Evolutionary conservation across 2,329 filamentous ascomycete species (phyloP), one percentile per base, ranked within the genome.

Genomic region (Cryphonectria parasitica): DNA sequence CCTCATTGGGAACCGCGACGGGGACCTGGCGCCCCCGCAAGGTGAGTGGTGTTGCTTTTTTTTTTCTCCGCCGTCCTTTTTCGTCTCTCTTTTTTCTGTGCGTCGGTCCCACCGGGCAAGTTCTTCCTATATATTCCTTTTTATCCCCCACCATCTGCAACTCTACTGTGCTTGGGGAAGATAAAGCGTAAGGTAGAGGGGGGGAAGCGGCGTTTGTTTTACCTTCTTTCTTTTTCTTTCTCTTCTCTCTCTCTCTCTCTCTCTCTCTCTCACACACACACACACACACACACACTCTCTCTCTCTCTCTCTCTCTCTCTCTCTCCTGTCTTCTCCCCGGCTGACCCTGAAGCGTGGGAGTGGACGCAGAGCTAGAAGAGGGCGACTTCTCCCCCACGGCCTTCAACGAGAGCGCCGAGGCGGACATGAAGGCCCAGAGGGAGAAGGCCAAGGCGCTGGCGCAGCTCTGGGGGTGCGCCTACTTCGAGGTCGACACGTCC

Each of bases 401-500:
- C 10, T 72, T 72, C 31, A 31, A 52, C 3, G 71, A 71, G 66
- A 68, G 64, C 4, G 71, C 71, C 5, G 71, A 71, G 58, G 71
- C 71, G 28, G 71, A 72, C 45, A 45, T 77, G 69, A 71, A 39
- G 45, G 69, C 60, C 10, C 58, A 71, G 66, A 63, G 71, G n/a
- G 71, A 71, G 31, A 71, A 69, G n/a, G 71, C 69, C 22, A 67
- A 68, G 31, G 71, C 54, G 31, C 34, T 72, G 39, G 71, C 71
- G 2, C 71, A 72, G 66, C 56, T 64, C 17, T 72, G 71, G 71
- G 70, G 67, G 17, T 72, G 71, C 60, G 69, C 71, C 11, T 72
- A 72, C 45, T 72, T 72, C 7, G 71, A 72, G 56, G 66, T 72
- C 19, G 71, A 72, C 69, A 72, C 71, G 45, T 71, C 71, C 54